phyloP scores from a whole-genome alignment of 1,284 basidiomycete genomes.

The Blastosporella zonata region DNA sequence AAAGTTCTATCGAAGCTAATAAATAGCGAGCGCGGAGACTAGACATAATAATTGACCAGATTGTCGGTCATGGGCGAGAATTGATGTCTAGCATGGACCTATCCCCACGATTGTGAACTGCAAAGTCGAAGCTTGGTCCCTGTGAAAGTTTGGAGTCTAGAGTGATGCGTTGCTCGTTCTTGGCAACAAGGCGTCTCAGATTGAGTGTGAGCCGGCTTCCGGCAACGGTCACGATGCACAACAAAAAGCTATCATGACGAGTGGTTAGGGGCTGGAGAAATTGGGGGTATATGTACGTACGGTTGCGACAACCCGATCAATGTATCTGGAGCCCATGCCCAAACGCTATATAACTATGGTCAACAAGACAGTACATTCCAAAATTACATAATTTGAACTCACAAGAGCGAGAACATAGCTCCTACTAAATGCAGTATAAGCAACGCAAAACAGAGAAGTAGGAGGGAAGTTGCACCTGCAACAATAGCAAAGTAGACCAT shows the following conservation, averaged over 20 bases:
- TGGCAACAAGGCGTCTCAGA: slow-evolving; percentile 4
- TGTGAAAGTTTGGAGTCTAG: slow-evolving; percentile 2
- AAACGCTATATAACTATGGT: not conserved
- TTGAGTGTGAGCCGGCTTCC: slow-evolving; percentile 13
- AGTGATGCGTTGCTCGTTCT: not conserved
- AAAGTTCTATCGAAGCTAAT: too few relatives aligned
- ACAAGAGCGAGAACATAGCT: slow-evolving; percentile 11
- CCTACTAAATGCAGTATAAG: slow-evolving; percentile 5
- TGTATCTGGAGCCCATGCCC: slow-evolving; percentile 1
- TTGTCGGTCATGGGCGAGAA: not conserved
- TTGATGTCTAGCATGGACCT: not conserved
- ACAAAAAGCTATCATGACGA: slow-evolving; percentile 6
- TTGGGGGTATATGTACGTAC: slow-evolving; percentile 1
- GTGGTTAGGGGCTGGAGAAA: not conserved
- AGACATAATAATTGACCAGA: too few relatives aligned
- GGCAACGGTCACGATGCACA: slow-evolving; percentile 6
- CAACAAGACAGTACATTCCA: not conserved
- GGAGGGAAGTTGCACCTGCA: not conserved
- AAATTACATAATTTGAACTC: not conserved
- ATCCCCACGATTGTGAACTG: not conserved
- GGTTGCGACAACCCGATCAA: slow-evolving; percentile 11
- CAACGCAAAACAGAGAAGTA: not conserved
- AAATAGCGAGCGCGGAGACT: too few relatives aligned
- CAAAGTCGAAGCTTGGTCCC: slow-evolving; percentile 8
- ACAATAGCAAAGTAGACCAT: slow-evolving; percentile 10